A percentile compares a stretch with the other conserved stretches of the same genome.
These are phyloP conservation scores for Waltergamsia citrina DNA, from an alignment of 2,329 filamentous ascomycete species.

Conservation along the genomic window DNA sequence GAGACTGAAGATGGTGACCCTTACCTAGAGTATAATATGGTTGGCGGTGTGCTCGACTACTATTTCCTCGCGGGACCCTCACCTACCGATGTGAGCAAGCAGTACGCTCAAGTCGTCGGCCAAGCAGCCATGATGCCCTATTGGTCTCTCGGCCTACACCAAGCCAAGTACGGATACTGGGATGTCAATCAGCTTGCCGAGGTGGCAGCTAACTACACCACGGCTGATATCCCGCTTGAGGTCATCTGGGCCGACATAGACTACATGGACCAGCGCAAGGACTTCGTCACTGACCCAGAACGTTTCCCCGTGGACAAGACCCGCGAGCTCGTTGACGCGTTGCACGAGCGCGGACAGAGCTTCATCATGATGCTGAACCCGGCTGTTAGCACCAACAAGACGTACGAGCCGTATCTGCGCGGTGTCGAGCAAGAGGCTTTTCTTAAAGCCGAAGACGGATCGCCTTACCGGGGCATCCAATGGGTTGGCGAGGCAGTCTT, in stretches of 20 bases:
- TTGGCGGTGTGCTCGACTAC: slow-evolving; percentile 69
- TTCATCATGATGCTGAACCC: slow-evolving; percentile 76
- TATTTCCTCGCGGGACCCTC: slow-evolving; percentile 54
- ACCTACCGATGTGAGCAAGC: slow-evolving; percentile 46
- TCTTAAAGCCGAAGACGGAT: slow-evolving; percentile 40
- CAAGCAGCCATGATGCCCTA: slow-evolving; percentile 54
- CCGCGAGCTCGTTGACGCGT: slow-evolving; percentile 54
- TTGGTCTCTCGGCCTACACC: slow-evolving; percentile 52
- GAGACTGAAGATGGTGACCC: slow-evolving; percentile 42
- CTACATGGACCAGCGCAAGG: slow-evolving; percentile 22
- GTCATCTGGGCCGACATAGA: slow-evolving; percentile 33
- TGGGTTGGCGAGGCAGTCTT: slow-evolving; percentile 67
- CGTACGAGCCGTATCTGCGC: slow-evolving; percentile 30
- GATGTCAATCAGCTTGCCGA: slow-evolving; percentile 58
- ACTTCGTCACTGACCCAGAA: slow-evolving; percentile 54
- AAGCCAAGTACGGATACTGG: slow-evolving; percentile 56
- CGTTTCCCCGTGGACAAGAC: slow-evolving; percentile 53
- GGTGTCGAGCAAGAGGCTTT: slow-evolving; percentile 35
- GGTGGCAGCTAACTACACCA: slow-evolving; percentile 57
- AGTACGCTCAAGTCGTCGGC: slow-evolving; percentile 49
- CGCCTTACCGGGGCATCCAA: slow-evolving; percentile 54
- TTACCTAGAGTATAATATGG: slow-evolving; percentile 67
- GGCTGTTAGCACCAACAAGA: slow-evolving; percentile 42
- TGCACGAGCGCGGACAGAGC: slow-evolving; percentile 58
- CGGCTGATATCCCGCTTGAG: slow-evolving; percentile 56